Evolutionary conservation across 2,329 filamentous ascomycete species (phyloP), one percentile per base, ranked within the genome.

Genomic region (Exserohilum rostratum): DNA sequence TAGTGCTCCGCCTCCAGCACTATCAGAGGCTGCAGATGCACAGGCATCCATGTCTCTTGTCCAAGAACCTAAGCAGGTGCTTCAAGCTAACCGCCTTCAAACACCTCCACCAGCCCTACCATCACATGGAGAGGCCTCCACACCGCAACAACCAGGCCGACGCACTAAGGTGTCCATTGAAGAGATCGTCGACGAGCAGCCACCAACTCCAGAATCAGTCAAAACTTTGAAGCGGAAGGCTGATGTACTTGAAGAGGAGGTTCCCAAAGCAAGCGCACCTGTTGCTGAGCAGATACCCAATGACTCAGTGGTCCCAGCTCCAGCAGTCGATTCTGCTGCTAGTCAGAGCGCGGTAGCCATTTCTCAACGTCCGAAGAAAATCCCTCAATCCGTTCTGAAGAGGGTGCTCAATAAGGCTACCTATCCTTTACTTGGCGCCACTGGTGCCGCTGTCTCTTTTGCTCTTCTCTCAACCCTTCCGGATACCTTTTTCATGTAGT

Each of bases 181-280:
- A 1, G 69, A 73, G 44, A 72, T 72, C 35, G 67, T 72, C 5
- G 71, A 73, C 18, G 60, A 69, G 29, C 66, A 72, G 30, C 69
- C 72, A 13, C 67, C 61, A 5, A 71, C 70, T 1, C 68, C 71
- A 2, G 64, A 60, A 7, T 71, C 70, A 18, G 46, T 69, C 2
- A 67, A 61, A 3, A 58, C 55, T 39, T 47, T 64, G 47, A 75
- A 74, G 60, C 71, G 71, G 13, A 74, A 72, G 33, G 71, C 70
- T 2, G 68, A 72, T 18, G 65, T 61, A 1, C 34, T 69, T 5
- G 66, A 58, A 9, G 22, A 44, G 9, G 46, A 22, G n/a, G 17
- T 20, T n/a, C 13, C 7, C 1, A 15, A 31, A 17, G 29, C 40
- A 7, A n/a, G 27, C 15, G 11, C 12, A n/a, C 4, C 25, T 20